These are phyloP conservation scores for Rauvolfia tetraphylla DNA, from an alignment of 257 asterid species.

Conservation along the genomic window DNA sequence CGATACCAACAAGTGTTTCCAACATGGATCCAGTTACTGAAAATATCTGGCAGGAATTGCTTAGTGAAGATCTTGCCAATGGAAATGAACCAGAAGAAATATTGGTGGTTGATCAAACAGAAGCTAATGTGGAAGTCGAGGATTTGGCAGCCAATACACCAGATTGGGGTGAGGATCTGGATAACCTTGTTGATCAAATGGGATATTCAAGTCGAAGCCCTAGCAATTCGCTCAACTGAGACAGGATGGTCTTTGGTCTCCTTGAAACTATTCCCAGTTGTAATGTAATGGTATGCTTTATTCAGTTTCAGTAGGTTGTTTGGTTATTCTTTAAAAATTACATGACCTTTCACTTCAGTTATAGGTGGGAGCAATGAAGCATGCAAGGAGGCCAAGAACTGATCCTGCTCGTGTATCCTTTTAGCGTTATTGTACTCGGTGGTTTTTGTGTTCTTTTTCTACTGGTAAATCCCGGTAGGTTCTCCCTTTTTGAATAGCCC, in stretches of 20 bases:
- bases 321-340: background rate
- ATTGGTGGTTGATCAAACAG: conserved; percentile 28
- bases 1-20: conserved; percentile 19
- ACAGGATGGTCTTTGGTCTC: conserved; percentile 5
- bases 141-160: conserved; percentile 48
- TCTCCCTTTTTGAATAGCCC: background rate
- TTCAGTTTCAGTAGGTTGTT: background rate
- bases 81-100: conserved; percentile 36
- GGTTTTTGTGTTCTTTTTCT: background rate
- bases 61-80: conserved; percentile 33
- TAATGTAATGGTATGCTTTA: background rate
- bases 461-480: no score
- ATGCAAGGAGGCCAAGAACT: conserved; percentile 17
- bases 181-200: conserved; percentile 33
- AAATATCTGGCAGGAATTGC: conserved; percentile 56
- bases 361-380: conserved; percentile 5
- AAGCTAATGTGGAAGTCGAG: conserved; percentile 48
- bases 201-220: conserved; percentile 15
- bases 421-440: background rate
- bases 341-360: background rate
- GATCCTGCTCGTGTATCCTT: conserved; percentile 17
- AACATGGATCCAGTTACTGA: conserved; percentile 29
- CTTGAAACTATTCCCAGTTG: background rate
- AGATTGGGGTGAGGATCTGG: conserved; percentile 67
- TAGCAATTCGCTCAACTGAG: background rate